Evolutionary conservation across 371 early-diverging fungal species (phyloP), one percentile per base, ranked within the genome.

Genomic region (Catenaria anguillulae): DNA sequence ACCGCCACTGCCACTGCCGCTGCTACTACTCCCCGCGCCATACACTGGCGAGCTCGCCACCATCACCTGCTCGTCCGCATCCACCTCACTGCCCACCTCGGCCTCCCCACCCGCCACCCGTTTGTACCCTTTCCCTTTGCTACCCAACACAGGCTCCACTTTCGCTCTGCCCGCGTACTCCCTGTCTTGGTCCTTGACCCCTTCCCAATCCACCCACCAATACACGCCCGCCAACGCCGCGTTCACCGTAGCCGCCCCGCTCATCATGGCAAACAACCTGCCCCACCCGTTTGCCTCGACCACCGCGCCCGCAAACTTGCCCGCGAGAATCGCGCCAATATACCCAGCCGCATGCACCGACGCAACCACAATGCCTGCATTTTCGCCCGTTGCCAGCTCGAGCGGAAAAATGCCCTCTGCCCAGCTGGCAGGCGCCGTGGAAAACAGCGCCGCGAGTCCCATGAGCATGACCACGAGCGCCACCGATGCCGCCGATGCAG

Each of bases 121-220:
- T n/a, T n/a, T n/a, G n/a, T n/a, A n/a, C n/a, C n/a, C n/a, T n/a
- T n/a, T n/a, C n/a, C n/a, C n/a, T n/a, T n/a, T n/a, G n/a, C n/a
- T n/a, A n/a, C n/a, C n/a, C n/a, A n/a, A n/a, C n/a, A n/a, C n/a
- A n/a, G n/a, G n/a, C n/a, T n/a, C n/a, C n/a, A n/a, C n/a, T n/a
- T n/a, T n/a, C n/a, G n/a, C n/a, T n/a, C n/a, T n/a, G n/a, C n/a
- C n/a, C n/a, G n/a, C n/a, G n/a, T n/a, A n/a, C n/a, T n/a, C n/a
- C n/a, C n/a, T n/a, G n/a, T n/a, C n/a, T n/a, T n/a, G n/a, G n/a
- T n/a, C n/a, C n/a, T n/a, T n/a, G n/a, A n/a, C n/a, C n/a, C n/a
- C n/a, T n/a, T n/a, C n/a, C n/a, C n/a, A n/a, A n/a, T 61, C 61
- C 15, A 61, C 26, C 60, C 13, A 52, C 61, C 61, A 61, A 33